Base-by-base conservation (phyloP, 192 early-diverging fungal species). In the Mortierella hygrophila region DNA sequence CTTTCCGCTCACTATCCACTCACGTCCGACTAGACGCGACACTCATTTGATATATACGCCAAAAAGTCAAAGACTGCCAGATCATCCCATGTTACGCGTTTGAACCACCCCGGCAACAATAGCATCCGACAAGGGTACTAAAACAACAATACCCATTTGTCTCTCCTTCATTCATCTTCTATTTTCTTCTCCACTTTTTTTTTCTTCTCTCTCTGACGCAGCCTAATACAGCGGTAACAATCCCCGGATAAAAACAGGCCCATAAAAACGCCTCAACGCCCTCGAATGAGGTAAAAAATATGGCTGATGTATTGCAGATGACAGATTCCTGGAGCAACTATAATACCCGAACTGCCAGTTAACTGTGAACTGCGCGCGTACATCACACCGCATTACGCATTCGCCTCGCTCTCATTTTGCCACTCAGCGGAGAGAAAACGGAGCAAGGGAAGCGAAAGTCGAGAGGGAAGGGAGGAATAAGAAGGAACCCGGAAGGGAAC, bases 321-420 rank as follows among this genome's bases (percentile, higher is more conserved):
- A 52, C 18, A 52, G 11, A 20, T 20, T 20, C 18, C 49, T 52
- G 60, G n/a, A 65, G 60, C 44, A 65, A 65, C 60, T 65, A 29
- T 65, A 65, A 65, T 65, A 65, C 10, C 60, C 60, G 26, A 32
- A 32, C 13, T 29, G 9, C 9, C 21, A 10, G 11, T 11, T 11
- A 65, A 65, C 60, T 65, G 11, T 11, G 26, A 65, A 65, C 60
- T 65, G 60, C 26, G 60, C 60, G 60, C 60, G 60, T 52, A 52
- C 60, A 65, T 65, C 29, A 65, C 60, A 32, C 60, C 60, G 29
- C 29, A 65, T 32, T 65, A 32, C 60, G 60, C 60, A 52, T 65
- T 21, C 23, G 55, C 55, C 55, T 57, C 55, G 55, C 55, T 57
- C 49, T 57, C 55, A 26, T 18, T 65, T 52, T 15, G 44, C 44